Conservation (phyloP, 129 eudicot species). For the Flaveria bidentis region DNA sequence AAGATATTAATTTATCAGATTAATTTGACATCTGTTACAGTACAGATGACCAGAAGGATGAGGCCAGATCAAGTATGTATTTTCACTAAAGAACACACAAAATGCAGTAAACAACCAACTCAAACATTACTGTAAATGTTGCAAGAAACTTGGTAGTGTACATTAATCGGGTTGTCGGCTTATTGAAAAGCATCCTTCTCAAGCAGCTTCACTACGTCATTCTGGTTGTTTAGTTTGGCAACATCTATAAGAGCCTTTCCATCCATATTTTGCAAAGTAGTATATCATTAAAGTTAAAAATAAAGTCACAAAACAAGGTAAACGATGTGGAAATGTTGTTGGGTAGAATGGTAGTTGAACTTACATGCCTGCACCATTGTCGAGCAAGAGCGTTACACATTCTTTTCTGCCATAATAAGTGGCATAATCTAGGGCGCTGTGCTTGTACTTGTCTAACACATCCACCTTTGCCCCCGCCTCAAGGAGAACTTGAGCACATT, state of each 20-base stretch:
- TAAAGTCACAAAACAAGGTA: not conserved
- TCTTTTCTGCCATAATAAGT: slow-evolving; percentile 97
- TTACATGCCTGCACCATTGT: slow-evolving; percentile 97
- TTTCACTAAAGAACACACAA: slow-evolving; percentile 28
- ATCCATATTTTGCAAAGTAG: slow-evolving; percentile 90
- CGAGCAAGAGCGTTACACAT: slow-evolving; percentile 82
- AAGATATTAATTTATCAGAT: slow-evolving; percentile 21
- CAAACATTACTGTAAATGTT: slow-evolving; percentile 13
- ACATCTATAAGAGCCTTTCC: slow-evolving; percentile 93
- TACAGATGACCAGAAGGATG: not conserved
- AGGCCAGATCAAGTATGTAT: slow-evolving; percentile 20
- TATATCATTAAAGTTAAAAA: slow-evolving; percentile 12
- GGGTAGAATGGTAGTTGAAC: slow-evolving; percentile 11
- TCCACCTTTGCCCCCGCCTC: no score
- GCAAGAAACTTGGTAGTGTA: slow-evolving; percentile 19
- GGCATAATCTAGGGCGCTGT: slow-evolving; percentile 32
- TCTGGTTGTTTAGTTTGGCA: slow-evolving; percentile 85
- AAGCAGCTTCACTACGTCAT: slow-evolving; percentile 69
- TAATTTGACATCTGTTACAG: slow-evolving; percentile 11
- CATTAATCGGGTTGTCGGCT: slow-evolving; percentile 23
- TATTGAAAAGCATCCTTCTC: slow-evolving; percentile 94
- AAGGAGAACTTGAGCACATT: no score
- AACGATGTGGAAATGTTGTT: no score
- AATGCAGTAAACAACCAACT: slow-evolving; percentile 13
- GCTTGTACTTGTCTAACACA: no score